Evolutionary conservation across 2,329 filamentous ascomycete species (phyloP).

Genomic region (Alternaria viburni): DNA sequence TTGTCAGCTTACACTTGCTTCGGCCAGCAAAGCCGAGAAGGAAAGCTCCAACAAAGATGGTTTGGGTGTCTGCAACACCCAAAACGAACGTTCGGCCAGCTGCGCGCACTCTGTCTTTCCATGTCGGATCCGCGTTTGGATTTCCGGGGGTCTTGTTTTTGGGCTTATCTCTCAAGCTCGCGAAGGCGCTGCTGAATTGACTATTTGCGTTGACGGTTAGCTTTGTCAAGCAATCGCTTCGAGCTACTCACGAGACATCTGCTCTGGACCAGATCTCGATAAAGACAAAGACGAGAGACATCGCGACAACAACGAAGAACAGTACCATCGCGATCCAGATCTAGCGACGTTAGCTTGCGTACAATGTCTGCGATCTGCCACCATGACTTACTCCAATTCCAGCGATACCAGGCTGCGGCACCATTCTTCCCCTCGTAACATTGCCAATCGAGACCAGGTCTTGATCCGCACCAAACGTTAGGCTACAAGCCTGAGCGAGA

Average conservation of each 20-base stretch:
- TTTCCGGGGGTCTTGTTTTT: background rate
- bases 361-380: too few relatives aligned
- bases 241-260: background rate
- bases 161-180: background rate
- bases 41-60: background rate
- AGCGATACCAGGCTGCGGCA: background rate
- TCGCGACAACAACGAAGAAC: background rate
- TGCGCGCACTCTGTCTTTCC: background rate
- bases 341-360: background rate
- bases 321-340: background rate
- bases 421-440: background rate
- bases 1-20: background rate
- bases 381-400: background rate
- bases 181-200: background rate
- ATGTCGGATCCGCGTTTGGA: background rate
- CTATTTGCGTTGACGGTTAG: background rate
- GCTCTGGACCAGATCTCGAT: background rate
- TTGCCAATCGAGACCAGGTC: background rate
- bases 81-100: background rate
- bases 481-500: background rate
- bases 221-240: fast-evolving
- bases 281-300: background rate
- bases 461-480: background rate
- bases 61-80: background rate
- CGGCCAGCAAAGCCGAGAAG: background rate